Base-by-base conservation (phyloP, 371 early-diverging fungal genomes). In the Umbelopsis sp. region DNA sequence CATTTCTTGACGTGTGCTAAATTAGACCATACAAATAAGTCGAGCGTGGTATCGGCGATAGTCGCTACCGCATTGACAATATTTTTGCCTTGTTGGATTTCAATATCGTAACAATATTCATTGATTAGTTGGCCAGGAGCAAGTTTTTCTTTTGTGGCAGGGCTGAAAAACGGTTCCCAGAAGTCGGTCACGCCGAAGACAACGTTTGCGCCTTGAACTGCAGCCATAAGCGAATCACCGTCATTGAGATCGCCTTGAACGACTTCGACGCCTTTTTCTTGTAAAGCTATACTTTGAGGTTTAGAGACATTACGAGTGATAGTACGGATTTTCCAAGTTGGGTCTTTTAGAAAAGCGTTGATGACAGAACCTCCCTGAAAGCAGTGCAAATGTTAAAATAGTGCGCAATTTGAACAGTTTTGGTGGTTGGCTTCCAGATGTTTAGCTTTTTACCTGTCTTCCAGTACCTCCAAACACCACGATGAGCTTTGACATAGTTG, bases 321-420 rank as follows among this genome's bases (percentile, higher is more conserved):
- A 37, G 57, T 57, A 25, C 57, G 32, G 7, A 57, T 35, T 18
- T 35, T 57, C 57, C 57, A 57, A 5, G 29, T 18, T 9, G 57
- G 57, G 18, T 57, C 35, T 18, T 57, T 57, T 4, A 57, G 35
- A 35, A 57, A 57, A 18, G 57, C n/a, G 5, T 57, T 32, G 32
- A 76, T 57, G 18, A 57, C 57, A 3, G 57, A 57, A 4, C 29
- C 29, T 77, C 69, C 80, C 66, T 69, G 22, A 22, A 22, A 0
- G 22, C 22, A 22, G 22, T 22, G 22, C 22, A 22, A 22, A 22
- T 0, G 22, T 22, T 22, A 22, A 22, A 22, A 22, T 0, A 22
- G 22, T 22, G 22, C 22, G 22, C 22, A 22, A 22, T 22, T 22
- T n/a, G n/a, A n/a, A n/a, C n/a, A n/a, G n/a, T n/a, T n/a, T n/a